Conservation (phyloP, 768 basidiomycete species). For the Agaricus subrufescens region DNA sequence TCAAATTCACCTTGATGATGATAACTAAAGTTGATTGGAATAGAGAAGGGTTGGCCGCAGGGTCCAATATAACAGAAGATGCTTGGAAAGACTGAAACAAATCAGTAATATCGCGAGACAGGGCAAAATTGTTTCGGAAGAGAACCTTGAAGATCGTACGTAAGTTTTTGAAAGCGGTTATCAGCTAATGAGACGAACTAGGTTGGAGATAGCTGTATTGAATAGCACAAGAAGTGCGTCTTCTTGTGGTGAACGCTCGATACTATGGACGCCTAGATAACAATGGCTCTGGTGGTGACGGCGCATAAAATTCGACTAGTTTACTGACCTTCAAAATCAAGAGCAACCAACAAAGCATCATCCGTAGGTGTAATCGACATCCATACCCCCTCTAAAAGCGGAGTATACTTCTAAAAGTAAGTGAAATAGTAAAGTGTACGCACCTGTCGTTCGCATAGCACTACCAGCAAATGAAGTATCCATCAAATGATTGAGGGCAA, state of each 20-base stretch:
- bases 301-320: neutral
- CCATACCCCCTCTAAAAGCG: constrained; percentile 50
- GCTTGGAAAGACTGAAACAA: constrained; percentile 61
- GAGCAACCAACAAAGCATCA: constrained; percentile 47
- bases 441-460: constrained; percentile 59
- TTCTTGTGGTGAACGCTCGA: constrained; percentile 60
- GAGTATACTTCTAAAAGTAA: neutral
- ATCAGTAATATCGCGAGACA: constrained; percentile 54
- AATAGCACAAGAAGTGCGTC: constrained; percentile 60
- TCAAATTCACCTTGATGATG: constrained; percentile 49
- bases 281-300: neutral
- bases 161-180: neutral
- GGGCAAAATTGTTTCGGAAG: constrained; percentile 62
- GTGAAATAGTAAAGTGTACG: neutral
- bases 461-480: constrained; percentile 65
- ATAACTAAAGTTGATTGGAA: constrained; percentile 58
- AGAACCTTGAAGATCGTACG: constrained; percentile 38
- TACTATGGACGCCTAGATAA: constrained; percentile 50
- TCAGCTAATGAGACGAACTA: constrained; percentile 29
- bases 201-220: constrained; percentile 61
- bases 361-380: constrained; percentile 61
- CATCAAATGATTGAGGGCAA: constrained; percentile 51
- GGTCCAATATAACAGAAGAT: constrained; percentile 54
- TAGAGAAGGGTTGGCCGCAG: constrained; percentile 49
- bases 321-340: constrained; percentile 58